Conservation (phyloP, 768 basidiomycete genomes). For the Lactifluus pinguis region DNA sequence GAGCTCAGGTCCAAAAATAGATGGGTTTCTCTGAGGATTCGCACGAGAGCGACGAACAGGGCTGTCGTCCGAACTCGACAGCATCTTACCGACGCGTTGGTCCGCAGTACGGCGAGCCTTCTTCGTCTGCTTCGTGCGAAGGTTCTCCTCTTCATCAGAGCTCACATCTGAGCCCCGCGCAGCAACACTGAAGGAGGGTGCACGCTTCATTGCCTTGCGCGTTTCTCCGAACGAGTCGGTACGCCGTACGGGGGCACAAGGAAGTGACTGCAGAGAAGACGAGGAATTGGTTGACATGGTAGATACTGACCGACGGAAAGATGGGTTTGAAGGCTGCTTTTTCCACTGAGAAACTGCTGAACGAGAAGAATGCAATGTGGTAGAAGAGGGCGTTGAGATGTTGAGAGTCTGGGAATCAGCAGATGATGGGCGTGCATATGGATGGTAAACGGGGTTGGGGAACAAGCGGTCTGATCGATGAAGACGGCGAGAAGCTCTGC, state of each 20-base stretch:
- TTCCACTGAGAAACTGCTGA: constrained; percentile 9
- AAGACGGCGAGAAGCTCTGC: constrained; percentile 18
- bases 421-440: constrained; percentile 44
- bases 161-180: constrained; percentile 7
- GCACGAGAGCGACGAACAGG: constrained; percentile 5
- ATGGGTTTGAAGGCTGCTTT: constrained; percentile 7
- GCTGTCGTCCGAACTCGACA: constrained; percentile 1
- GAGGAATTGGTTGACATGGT: constrained; percentile 16
- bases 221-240: constrained; percentile 13
- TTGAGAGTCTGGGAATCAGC: constrained; percentile 34
- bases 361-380: constrained; percentile 16
- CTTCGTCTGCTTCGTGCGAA: constrained; percentile 15
- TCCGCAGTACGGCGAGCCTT: constrained; percentile 15
- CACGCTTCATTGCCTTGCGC: constrained; percentile 17
- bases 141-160: constrained; percentile 15
- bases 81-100: neutral
- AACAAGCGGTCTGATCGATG: constrained; percentile 38
- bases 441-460: constrained; percentile 49
- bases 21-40: constrained; percentile 16
- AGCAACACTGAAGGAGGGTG: constrained; percentile 15
- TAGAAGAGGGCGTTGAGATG: constrained; percentile 23
- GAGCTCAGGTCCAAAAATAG: constrained; percentile 18
- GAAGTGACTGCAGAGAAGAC: constrained; percentile 14
- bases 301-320: constrained; percentile 10
- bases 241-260: constrained; percentile 3